Evolutionary conservation across 2,329 filamentous ascomycete genomes (phyloP).

Genomic region (Ophiocordyceps robertsii): DNA sequence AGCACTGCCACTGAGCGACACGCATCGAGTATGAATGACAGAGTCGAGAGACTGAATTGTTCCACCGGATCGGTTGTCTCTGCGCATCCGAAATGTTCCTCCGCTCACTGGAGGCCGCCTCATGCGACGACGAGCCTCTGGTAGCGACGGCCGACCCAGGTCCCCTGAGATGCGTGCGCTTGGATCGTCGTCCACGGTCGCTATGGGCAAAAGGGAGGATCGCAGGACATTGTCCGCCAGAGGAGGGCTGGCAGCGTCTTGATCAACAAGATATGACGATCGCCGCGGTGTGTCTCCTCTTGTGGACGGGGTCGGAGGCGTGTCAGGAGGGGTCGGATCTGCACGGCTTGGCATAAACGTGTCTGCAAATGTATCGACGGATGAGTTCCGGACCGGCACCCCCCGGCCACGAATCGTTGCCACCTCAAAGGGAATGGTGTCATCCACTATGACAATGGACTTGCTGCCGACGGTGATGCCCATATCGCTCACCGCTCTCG

Average conservation of each 20-base stretch:
- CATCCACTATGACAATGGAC: constrained; percentile 79
- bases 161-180: constrained; percentile 18
- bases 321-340: constrained; percentile 47
- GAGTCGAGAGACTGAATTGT: constrained; percentile 37
- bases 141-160: constrained; percentile 16
- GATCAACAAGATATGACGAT: constrained; percentile 41
- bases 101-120: constrained; percentile 14
- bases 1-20: constrained; percentile 46
- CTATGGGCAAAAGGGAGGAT: constrained; percentile 32
- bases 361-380: constrained; percentile 40
- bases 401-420: constrained; percentile 35
- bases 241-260: constrained; percentile 25
- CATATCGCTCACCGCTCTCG: constrained; percentile 35
- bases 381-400: constrained; percentile 24
- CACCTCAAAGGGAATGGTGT: constrained; percentile 38
- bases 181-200: constrained; percentile 19
- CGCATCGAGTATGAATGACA: constrained; percentile 38
- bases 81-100: constrained; percentile 22
- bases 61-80: constrained; percentile 31
- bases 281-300: constrained; percentile 33
- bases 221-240: constrained; percentile 27
- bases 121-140: constrained; percentile 10
- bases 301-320: constrained; percentile 34
- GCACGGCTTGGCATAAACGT: constrained; percentile 32
- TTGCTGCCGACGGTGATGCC: constrained; percentile 69